Base-by-base conservation (phyloP, 1,139 yeast species). In the Saccharomycopsis phalli region DNA sequence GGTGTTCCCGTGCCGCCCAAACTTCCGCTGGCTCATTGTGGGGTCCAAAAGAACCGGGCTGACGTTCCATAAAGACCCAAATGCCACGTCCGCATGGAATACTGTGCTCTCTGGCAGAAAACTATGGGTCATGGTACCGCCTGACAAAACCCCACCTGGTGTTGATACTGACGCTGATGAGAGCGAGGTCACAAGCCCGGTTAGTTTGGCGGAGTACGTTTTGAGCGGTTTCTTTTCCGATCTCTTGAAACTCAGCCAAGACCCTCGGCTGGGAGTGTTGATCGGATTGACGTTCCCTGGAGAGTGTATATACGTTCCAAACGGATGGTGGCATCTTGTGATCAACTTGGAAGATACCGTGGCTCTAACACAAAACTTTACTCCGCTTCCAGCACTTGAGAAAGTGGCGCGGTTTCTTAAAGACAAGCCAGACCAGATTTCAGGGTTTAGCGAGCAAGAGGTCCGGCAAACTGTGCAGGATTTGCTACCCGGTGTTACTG, bases 321-420 rank as follows among this genome's bases (percentile, higher is more conserved):
- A 88, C 17, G 94, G 94, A 1, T 87, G 96, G 96, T 87, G 96
- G 96, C 96, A 87, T 62, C 66, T 77, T 31, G 96, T 87, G 20
- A 82, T 86, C 19, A 87, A 87, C 53, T 55, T 87, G 20, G 86
- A 81, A 47, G 88, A 81, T 52, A 68, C 80, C 14, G 79, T 81
- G 31, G 88, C 95, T 0, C 61, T 86, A 52, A 87, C 96, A 0
- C 94, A 84, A 50, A 87, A 87, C 55, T 87, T 86, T 58, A 91
- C 84, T 4, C 94, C 95, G 0, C 55, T 56, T 31, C 66, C 72
- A 29, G 72, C 74, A 40, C 62, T 82, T 21, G 65, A 73, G 17
- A 64, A 68, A 32, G 93, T 78, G 1, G 61, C 83, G 45, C 62
- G 71, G 49, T 87, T 87, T 52, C 69, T 87, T 53, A 73, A 77